These are phyloP conservation scores for Tetraselmis striata DNA, from an alignment of 139 green algal species.

Conservation along the genomic window DNA sequence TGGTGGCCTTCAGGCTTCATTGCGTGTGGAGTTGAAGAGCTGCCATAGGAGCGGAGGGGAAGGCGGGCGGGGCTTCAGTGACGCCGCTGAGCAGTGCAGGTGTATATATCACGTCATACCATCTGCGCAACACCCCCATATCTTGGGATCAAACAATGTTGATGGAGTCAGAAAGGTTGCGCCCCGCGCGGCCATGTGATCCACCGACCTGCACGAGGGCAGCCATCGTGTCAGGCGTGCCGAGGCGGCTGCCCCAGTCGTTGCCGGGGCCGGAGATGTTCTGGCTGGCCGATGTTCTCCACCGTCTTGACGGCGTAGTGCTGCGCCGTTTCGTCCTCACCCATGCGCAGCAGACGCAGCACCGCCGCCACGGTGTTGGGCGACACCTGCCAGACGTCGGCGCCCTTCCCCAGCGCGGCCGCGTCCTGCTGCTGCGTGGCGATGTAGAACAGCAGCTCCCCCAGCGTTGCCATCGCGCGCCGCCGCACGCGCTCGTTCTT, in stretches of 20 bases:
- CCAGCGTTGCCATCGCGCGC: constrained; percentile 76
- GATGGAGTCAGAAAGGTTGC: not conserved
- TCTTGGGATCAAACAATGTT: constrained; percentile 5
- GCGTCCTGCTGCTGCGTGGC: constrained; percentile 74
- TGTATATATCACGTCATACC: too few species aligned
- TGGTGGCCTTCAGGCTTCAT: constrained; percentile 61
- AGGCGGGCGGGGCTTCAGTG: not conserved
- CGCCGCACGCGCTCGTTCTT: constrained; percentile 63
- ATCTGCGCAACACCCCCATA: too few species aligned
- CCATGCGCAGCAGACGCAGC: constrained; percentile 51
- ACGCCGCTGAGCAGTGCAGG: not conserved
- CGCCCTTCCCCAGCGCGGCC: constrained; percentile 6
- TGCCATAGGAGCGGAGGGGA: not conserved
- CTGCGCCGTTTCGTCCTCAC: constrained; percentile 74
- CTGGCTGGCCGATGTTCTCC: constrained; percentile 71
- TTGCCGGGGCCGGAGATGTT: not conserved
- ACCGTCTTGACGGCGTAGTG: constrained; percentile 94
- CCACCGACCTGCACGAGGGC: constrained; percentile 3
- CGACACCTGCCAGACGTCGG: constrained; percentile 19
- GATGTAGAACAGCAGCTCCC: constrained; percentile 93
- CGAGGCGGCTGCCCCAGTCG: not conserved
- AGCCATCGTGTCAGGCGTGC: not conserved
- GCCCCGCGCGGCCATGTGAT: not conserved
- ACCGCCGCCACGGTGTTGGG: constrained; percentile 25
- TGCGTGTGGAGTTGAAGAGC: constrained; percentile 24